phyloP scores from a whole-genome alignment of 805 yeast genomes.

The Wickerhamiella shivajii region DNA sequence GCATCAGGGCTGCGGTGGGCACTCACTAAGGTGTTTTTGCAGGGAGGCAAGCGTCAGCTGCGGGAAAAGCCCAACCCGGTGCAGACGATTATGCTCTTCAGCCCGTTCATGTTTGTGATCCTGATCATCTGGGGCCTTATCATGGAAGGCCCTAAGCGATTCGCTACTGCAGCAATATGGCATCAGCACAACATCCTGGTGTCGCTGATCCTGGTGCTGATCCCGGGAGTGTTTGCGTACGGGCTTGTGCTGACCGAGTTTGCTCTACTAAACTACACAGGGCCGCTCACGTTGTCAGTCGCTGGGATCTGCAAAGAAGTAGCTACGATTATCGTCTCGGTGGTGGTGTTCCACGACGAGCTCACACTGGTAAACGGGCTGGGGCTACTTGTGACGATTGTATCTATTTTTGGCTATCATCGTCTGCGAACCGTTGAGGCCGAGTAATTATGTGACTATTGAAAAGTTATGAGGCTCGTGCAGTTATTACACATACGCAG shows the following conservation, averaged over 20 bases:
- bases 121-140: conserved; percentile 47
- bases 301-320: conserved; percentile 92
- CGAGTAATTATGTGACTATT: no score
- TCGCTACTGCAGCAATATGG: conserved; percentile 50
- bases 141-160: conserved; percentile 52
- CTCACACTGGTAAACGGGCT: conserved; percentile 51
- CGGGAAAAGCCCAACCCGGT: conserved; percentile 43
- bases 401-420: conserved; percentile 76
- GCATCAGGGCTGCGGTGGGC: conserved; percentile 93
- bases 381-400: conserved; percentile 62
- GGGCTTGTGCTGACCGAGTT: conserved; percentile 76
- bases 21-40: conserved; percentile 69
- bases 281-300: conserved; percentile 71
- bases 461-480: no score
- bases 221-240: conserved; percentile 82
- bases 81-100: conserved; percentile 63
- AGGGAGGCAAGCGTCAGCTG: conserved; percentile 27
- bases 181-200: conserved; percentile 36
- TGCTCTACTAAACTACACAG: conserved; percentile 64
- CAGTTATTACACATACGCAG: no score
- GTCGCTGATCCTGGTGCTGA: conserved; percentile 44
- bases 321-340: conserved; percentile 55
- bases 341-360: conserved; percentile 61
- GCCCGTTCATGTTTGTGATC: conserved; percentile 67
- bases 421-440: conserved; percentile 33